Evolutionary conservation across 768 basidiomycete genomes (phyloP), one percentile per base, ranked within the genome.

Genomic region (Lanmaoa pseudosensibilis): DNA sequence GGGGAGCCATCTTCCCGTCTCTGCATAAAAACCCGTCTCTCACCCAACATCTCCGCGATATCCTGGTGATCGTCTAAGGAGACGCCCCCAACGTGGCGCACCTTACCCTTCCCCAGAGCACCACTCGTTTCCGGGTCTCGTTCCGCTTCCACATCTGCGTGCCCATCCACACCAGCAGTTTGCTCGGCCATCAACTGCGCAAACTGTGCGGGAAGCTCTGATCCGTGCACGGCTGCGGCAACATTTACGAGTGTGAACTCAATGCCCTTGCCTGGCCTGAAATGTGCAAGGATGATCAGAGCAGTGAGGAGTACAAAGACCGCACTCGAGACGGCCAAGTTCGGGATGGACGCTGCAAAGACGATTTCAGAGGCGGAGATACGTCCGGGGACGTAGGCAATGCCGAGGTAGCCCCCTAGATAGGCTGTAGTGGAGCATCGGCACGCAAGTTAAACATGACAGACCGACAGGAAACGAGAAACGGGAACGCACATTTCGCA

Each of bases 371-470:
- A 41, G n/a, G 21, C 25, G 0, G 69, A 65, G 15, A 71, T 36
- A 3, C 63, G 62, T n/a, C 65, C 70, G 2, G 70, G 70, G n/a
- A 72, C 71, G 36, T 68, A 64, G 2, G 71, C 61, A 0, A 57
- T 63, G 12, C 70, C 65, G 7, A 71, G 57, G 39, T 61, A 65
- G 19, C 70, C 61, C 1, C 48, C 49, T 1, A 67, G 56, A 48
- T 64, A 67, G 10, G 63, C 65, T 67, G 12, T 25, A 3, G 6
- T 27, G 27, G 27, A 27, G 27, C 27, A 27, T n/a, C 27, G 27
- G 27, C 27, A 27, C 27, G 27, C 27, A 27, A 27, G 27, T 27
- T 27, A 27, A 18, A 16, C 18, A 33, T 19, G 3, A n/a, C 30
- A 13, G n/a, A 27, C 27, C 27, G 19, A n/a, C 16, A 13, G 0